Evolutionary conservation across 495 filamentous ascomycete species (phyloP), one percentile per base, ranked within the genome.

Genomic region (Lasiosphaeria ovina): DNA sequence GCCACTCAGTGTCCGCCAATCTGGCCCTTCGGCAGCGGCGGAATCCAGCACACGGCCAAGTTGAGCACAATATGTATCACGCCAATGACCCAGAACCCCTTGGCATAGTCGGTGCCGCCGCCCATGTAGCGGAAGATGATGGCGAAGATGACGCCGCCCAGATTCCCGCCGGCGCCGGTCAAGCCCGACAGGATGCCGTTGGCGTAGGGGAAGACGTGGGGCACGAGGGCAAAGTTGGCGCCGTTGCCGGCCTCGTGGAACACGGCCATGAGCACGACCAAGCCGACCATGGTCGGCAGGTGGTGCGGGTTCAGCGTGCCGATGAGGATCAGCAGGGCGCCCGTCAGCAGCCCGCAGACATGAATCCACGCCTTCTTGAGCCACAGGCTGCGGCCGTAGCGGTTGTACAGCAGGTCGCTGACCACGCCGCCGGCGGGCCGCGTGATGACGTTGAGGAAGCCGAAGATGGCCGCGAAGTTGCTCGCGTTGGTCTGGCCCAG

Each of bases 401-500:
- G 66, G 17, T 74, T 77, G 77, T 93, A 96, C 3, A 93, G 67
- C n/a, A 87, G 32, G 62, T 97, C 92, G 3, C 84, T 80, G 11
- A 91, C 60, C 14, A 90, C 79, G 1, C 92, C 92, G 49, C 92
- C 92, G 0, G 84, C 65, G 0, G 92, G 92, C 1, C 92, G 83
- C 57, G 83, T 89, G 57, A 88, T 72, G 38, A 93, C 76, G 72
- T 97, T 96, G 34, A 97, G 76, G 53, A 97, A 86, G 9, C 92
- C 92, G 69, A 95, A 97, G 86, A 95, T 93, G 57, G 92, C 90
- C 0, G 91, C 89, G 87, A 88, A 95, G 64, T 84, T 81, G 3
- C 89, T 85, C 6, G 88, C 84, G 32, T 79, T 73, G 8, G 90
- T 93, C 71, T 93, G 90, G 5, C 83, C 83, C 51, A 96, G 85